A percentile compares a stretch with the other conserved stretches of the same genome.
These are phyloP conservation scores for Coemansia umbellata DNA, from an alignment of 192 early-diverging fungal genomes.

Conservation along the genomic window DNA sequence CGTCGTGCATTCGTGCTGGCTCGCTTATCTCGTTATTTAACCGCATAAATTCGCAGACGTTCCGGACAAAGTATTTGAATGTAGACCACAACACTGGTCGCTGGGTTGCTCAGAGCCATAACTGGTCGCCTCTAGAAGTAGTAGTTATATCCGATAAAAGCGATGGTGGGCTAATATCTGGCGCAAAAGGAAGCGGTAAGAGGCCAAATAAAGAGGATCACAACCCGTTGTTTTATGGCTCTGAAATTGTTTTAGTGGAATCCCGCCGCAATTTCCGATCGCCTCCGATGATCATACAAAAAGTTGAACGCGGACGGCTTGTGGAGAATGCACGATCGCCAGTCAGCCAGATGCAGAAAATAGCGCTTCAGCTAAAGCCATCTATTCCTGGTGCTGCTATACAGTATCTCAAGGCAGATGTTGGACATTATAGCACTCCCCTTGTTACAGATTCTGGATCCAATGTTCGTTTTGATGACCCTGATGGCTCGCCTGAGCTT, in stretches of 20 bases:
- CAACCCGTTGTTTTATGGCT: conserved; percentile 58
- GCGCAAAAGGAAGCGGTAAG: neutral
- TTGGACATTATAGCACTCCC: conserved; percentile 34
- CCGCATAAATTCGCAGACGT: conserved; percentile 88
- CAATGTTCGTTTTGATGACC: conserved; percentile 29
- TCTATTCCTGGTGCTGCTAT: conserved; percentile 17
- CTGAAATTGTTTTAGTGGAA: conserved; percentile 69
- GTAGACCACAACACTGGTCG: conserved; percentile 50
- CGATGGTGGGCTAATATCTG: neutral
- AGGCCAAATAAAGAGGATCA: neutral
- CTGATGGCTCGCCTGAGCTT: conserved; percentile 46
- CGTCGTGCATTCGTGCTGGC: conserved; percentile 71
- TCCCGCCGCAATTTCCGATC: conserved; percentile 59
- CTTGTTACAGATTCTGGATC: conserved; percentile 1
- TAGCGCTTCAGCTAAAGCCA: conserved; percentile 57
- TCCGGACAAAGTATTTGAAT: conserved; percentile 80
- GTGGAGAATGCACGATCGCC: conserved; percentile 60
- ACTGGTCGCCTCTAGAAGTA: conserved; percentile 50
- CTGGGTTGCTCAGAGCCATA: conserved; percentile 51
- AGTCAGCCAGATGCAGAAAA: conserved; percentile 84
- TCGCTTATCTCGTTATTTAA: conserved; percentile 82
- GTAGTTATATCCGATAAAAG: conserved; percentile 16
- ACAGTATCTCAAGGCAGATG: conserved; percentile 36
- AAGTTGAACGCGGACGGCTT: conserved; percentile 72
- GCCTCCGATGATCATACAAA: conserved; percentile 69